Conservation (phyloP, 805 yeast genomes). For the Candida hungchunana region DNA sequence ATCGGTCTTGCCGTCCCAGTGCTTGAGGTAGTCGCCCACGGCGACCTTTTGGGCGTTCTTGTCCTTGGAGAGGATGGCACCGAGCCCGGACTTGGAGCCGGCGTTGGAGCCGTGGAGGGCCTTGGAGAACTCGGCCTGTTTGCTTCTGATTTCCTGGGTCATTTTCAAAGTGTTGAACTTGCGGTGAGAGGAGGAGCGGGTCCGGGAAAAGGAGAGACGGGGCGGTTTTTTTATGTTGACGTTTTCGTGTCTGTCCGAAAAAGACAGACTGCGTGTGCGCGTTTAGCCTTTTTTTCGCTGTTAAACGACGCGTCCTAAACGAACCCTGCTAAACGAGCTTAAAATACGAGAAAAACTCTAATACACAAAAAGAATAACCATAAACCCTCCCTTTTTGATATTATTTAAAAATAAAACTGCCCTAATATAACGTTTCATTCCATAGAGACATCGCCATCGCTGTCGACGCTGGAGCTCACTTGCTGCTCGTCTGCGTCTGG, state of each 20-base stretch:
- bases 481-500: conserved; percentile 4
- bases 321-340: too few species aligned
- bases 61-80: conserved; percentile 75
- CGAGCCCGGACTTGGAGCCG: conserved; percentile 62
- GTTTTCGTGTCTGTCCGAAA: too few species aligned
- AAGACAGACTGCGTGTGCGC: too few species aligned
- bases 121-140: conserved; percentile 62
- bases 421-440: conserved; percentile 9
- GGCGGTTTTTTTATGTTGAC: too few species aligned
- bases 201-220: too few species aligned
- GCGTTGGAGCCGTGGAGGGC: conserved; percentile 80
- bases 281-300: too few species aligned
- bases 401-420: too few species aligned
- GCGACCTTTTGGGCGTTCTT: conserved; percentile 79
- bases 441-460: conserved; percentile 23
- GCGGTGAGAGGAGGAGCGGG: neutral
- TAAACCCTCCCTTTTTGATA: too few species aligned
- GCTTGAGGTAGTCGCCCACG: conserved; percentile 85
- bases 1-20: conserved; percentile 92
- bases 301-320: too few species aligned
- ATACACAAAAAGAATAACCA: too few species aligned
- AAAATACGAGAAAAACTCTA: too few species aligned
- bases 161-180: conserved; percentile 2
- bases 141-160: conserved; percentile 8
- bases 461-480: conserved; percentile 5